Conservation (phyloP, 345 rosid species). For the Boechera retrofracta region DNA sequence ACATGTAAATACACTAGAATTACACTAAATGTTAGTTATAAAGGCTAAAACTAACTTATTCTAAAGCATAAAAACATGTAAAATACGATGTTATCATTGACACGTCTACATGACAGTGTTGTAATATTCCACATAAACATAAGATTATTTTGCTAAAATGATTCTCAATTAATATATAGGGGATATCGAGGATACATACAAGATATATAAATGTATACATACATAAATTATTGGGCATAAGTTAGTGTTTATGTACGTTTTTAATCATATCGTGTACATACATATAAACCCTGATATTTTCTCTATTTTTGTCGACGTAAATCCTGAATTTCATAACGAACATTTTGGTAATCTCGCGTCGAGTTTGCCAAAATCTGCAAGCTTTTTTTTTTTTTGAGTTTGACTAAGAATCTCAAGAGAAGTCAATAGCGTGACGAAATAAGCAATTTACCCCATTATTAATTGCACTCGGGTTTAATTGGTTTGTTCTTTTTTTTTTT, state of each 20-base stretch:
- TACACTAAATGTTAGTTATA: no score
- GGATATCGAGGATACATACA: background rate
- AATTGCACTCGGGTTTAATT: conserved; percentile 5
- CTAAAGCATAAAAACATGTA: no score
- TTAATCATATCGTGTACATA: no score
- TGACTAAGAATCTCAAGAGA: background rate
- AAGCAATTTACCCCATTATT: background rate
- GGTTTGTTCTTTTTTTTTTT: background rate
- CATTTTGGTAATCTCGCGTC: background rate
- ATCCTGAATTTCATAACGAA: background rate
- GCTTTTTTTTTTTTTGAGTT: background rate
- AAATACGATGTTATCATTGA: no score
- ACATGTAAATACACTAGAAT: no score
- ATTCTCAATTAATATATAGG: no score
- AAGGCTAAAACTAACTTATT: no score
- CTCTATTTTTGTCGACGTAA: no score
- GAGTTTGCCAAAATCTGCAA: background rate
- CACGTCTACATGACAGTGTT: no score
- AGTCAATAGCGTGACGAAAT: conserved; percentile 11
- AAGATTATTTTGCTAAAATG: no score
- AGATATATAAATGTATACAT: background rate
- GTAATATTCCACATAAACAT: no score
- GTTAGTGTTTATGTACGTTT: background rate
- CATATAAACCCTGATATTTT: no score
- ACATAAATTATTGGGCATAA: background rate